A percentile compares a stretch with the other conserved stretches of the same genome.
These are phyloP conservation scores for Abelmoschus esculentus DNA, from an alignment of 345 rosid genomes.

Conservation along the genomic window DNA sequence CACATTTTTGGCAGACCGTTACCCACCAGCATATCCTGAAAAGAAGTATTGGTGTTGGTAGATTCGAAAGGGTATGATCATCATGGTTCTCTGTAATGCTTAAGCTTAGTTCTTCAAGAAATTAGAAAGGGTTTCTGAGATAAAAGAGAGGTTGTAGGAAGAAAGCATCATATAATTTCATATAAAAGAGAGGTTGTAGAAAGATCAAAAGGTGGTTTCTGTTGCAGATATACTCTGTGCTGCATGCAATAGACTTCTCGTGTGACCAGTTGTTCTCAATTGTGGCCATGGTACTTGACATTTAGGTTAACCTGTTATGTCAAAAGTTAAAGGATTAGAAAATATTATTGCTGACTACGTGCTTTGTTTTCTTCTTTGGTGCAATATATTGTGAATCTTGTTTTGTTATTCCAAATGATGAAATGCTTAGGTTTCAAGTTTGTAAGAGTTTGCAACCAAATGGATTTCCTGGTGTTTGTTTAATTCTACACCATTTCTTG, in stretches of 20 bases:
- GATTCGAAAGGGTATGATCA: too few relatives aligned
- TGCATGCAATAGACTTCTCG: constrained; percentile 34
- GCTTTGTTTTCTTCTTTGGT: constrained; percentile 4
- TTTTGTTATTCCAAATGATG: constrained; percentile 15
- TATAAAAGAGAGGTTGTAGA: too few relatives aligned
- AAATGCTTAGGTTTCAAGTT: constrained; percentile 21
- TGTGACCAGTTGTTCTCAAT: constrained; percentile 35
- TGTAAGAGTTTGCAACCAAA: constrained; percentile 35
- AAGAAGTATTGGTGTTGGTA: too few relatives aligned
- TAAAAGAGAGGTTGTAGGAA: too few relatives aligned
- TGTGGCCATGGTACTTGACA: constrained; percentile 38
- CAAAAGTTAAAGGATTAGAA: neutral
- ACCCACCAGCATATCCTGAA: too few relatives aligned
- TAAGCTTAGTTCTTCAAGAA: too few relatives aligned
- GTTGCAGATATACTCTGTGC: constrained; percentile 30
- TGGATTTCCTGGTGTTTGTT: constrained; percentile 28
- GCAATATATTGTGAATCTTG: constrained; percentile 40
- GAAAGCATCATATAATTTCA: too few relatives aligned
- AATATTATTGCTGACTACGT: neutral
- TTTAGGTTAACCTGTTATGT: neutral
- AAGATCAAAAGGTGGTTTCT: constrained; percentile 14
- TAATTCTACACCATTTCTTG: constrained; percentile 30
- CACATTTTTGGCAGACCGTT: too few relatives aligned
- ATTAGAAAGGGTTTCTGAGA: too few relatives aligned
- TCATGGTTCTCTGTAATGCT: too few relatives aligned